Conservation (phyloP, 2,329 filamentous ascomycete genomes). For the Orbilia quercus region DNA sequence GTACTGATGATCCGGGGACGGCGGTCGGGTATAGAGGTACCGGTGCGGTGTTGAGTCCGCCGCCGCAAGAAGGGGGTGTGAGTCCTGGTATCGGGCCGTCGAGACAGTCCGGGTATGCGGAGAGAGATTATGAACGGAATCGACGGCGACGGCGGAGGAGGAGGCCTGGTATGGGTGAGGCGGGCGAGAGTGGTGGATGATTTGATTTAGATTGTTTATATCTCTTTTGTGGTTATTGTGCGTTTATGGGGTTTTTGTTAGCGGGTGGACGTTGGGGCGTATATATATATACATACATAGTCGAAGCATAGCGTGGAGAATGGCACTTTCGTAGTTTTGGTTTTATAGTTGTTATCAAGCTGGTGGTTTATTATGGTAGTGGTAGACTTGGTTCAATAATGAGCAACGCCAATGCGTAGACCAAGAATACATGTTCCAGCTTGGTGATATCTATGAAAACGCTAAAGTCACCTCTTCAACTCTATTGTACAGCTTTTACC, state of each 20-base stretch:
- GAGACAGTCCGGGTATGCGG: slow-evolving; percentile 16
- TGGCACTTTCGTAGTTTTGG: background rate
- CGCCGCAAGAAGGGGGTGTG: background rate
- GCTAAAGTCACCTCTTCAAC: no score
- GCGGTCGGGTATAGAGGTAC: slow-evolving; percentile 32
- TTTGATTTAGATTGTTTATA: background rate
- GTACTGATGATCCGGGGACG: background rate
- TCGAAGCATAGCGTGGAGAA: background rate
- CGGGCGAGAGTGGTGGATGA: background rate
- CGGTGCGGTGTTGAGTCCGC: slow-evolving; percentile 36
- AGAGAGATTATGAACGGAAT: slow-evolving; percentile 39
- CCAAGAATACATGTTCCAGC: no score
- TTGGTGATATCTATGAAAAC: no score
- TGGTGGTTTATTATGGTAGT: no score
- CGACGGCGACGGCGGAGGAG: background rate
- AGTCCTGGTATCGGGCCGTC: slow-evolving; percentile 36
- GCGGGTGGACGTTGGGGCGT: background rate
- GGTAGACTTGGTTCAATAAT: no score
- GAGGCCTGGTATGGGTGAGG: background rate
- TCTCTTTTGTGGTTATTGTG: background rate
- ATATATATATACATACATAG: background rate
- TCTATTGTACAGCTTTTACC: no score
- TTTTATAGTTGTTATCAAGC: no score
- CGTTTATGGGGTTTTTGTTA: background rate
- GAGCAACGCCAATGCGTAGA: no score